Evolutionary conservation across 225 moss, liverwort and hornwort genomes (phyloP), one percentile per base, ranked within the genome.

Genomic region (Sphagnum tenellum): DNA sequence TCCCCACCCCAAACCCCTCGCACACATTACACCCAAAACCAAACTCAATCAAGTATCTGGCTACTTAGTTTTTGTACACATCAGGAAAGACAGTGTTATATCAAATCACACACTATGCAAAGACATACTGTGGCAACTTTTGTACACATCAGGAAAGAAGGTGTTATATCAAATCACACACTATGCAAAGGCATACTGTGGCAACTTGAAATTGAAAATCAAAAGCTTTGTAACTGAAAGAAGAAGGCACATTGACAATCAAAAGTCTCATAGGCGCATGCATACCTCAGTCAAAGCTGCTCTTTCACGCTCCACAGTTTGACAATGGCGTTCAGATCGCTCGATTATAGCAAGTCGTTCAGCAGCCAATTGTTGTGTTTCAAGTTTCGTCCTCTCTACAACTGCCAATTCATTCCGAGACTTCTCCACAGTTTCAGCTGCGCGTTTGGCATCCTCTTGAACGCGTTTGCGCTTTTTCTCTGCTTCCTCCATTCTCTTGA

Each of bases 321-420:
- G 83, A 4, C 77, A 66, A 10, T 82, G 88, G 44, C 75, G 77
- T 59, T 88, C 78, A 46, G 81, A 67, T 63, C 91, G 86, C 61
- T 88, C 91, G 5, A 80, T 70, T 2, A 76, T 51, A 45, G 78
- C 70, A 10, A 78, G 54, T 6, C 73, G 70, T 58, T 78, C 78
- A n/a, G 74, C 73, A 65, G 91, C 86, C 67, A 88, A 58, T 44
- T 83, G 67, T 71, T 88, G 79, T 2, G 89, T 81, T 65, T 89
- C 91, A 70, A 91, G 44, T 57, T 91, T 91, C 10, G 84, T 80
- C 51, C 77, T 86, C 70, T 91, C 89, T 46, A 60, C 51, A 54
- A 72, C 47, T 2, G 77, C 48, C 29, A 80, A 74, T 6, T 82
- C 89, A 66, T 74, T 72, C 46, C 77, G 86, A 5, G 78, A 78